These are phyloP conservation scores for Xerocomus spinulosus DNA, from an alignment of 768 basidiomycete species.

Conservation along the genomic window DNA sequence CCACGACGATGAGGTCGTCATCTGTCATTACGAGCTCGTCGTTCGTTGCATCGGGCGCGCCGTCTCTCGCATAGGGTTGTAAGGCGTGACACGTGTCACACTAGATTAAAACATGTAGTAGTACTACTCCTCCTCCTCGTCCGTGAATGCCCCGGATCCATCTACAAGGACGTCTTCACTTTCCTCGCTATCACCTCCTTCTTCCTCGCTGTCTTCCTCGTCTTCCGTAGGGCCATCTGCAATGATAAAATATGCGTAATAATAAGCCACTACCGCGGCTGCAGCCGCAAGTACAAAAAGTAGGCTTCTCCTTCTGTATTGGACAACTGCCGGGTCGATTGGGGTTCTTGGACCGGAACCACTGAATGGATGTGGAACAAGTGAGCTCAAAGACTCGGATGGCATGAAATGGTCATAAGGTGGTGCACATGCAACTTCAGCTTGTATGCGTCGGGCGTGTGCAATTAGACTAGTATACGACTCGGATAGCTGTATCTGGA, in stretches of 20 bases:
- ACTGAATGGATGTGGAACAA: conserved; percentile 34
- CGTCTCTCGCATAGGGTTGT: conserved; percentile 1
- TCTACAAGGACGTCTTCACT: conserved; percentile 11
- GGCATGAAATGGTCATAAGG: conserved; percentile 17
- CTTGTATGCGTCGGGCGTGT: conserved; percentile 52
- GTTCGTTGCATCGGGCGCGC: neutral
- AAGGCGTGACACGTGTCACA: conserved; percentile 17
- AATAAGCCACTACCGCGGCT: conserved; percentile 39
- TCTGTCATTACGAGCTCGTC: conserved; percentile 37
- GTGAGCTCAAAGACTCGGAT: conserved; percentile 28
- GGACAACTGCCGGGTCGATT: conserved; percentile 40
- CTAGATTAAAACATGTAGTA: neutral
- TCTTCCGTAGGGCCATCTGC: neutral
- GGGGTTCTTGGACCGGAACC: conserved; percentile 9
- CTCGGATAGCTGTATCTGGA: conserved; percentile 50
- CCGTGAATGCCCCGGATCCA: conserved; percentile 1
- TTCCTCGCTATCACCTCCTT: conserved; percentile 8
- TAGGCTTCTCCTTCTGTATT: conserved; percentile 49
- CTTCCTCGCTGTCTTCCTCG: neutral
- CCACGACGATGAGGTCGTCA: conserved; percentile 59
- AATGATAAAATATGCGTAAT: conserved; percentile 12
- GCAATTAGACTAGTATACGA: conserved; percentile 54
- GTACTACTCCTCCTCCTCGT: conserved; percentile 15
- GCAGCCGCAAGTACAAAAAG: conserved; percentile 47
- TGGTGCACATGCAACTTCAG: conserved; percentile 28